A percentile compares a stretch with the other conserved stretches of the same genome.
Conservation (phyloP, 257 asterid species). For the Solanum gracilifrons region DNA sequence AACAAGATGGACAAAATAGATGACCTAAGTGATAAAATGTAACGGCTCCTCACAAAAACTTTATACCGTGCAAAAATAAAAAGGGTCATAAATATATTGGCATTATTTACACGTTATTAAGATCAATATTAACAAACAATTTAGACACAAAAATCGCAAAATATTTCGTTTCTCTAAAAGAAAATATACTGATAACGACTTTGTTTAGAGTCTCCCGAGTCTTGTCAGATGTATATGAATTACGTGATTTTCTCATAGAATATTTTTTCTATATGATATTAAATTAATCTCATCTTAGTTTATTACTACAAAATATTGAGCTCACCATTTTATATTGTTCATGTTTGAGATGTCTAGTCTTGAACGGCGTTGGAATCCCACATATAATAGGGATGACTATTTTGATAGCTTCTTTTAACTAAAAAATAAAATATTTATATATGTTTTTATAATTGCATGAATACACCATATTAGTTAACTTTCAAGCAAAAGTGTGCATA, state of each 20-base stretch:
- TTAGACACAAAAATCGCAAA: background rate
- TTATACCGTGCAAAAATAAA: background rate
- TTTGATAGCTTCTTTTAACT: background rate
- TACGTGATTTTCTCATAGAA: background rate
- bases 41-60: background rate
- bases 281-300: no score
- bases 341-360: background rate
- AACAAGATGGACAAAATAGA: background rate
- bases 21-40: background rate
- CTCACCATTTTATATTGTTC: background rate
- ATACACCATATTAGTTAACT: background rate
- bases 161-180: background rate
- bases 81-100: background rate
- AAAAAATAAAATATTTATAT: background rate
- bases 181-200: background rate
- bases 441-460: no score
- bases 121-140: background rate
- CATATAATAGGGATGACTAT: background rate
- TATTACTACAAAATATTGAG: no score
- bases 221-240: background rate
- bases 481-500: background rate
- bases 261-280: background rate
- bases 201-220: background rate
- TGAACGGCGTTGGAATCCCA: background rate
- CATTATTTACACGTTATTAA: background rate